Conservation (phyloP, 345 rosid genomes). For the Sisymbrium irio region DNA sequence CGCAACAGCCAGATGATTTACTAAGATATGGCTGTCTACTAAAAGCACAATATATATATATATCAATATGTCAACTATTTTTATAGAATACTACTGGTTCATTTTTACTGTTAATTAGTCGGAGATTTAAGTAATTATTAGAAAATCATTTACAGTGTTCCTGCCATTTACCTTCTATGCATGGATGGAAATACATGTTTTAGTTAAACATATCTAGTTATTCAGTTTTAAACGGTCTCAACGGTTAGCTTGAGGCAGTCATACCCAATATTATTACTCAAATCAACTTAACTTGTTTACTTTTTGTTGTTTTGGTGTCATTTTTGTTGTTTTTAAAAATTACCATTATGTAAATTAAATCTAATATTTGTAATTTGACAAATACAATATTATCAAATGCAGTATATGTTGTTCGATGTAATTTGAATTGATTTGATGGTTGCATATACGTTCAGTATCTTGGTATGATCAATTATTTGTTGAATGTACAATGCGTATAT, state of each 20-base stretch:
- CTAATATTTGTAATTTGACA: no score
- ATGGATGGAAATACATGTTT: background rate
- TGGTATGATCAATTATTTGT: background rate
- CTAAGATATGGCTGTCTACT: slow-evolving; percentile 23
- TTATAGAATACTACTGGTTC: background rate
- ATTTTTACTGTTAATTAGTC: background rate
- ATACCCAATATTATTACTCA: no score
- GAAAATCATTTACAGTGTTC: background rate
- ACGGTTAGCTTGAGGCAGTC: no score
- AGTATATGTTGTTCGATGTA: no score
- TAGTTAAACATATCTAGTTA: no score
- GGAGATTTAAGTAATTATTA: background rate
- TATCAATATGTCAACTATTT: background rate
- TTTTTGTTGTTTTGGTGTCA: no score
- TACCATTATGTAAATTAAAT: no score
- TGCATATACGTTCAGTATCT: background rate
- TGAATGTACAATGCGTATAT: background rate
- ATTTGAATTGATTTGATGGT: background rate
- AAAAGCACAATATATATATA: slow-evolving; percentile 12
- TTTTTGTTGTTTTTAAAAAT: no score
- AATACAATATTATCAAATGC: no score
- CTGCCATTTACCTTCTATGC: background rate
- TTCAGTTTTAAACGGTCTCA: no score
- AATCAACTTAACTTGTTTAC: no score
- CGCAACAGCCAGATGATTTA: slow-evolving; percentile 24